A percentile compares a stretch with the other conserved stretches of the same genome.
These are phyloP conservation scores for Phytophthora pluvialis DNA, from an alignment of 352 stramenopile genomes.

Conservation along the genomic window DNA sequence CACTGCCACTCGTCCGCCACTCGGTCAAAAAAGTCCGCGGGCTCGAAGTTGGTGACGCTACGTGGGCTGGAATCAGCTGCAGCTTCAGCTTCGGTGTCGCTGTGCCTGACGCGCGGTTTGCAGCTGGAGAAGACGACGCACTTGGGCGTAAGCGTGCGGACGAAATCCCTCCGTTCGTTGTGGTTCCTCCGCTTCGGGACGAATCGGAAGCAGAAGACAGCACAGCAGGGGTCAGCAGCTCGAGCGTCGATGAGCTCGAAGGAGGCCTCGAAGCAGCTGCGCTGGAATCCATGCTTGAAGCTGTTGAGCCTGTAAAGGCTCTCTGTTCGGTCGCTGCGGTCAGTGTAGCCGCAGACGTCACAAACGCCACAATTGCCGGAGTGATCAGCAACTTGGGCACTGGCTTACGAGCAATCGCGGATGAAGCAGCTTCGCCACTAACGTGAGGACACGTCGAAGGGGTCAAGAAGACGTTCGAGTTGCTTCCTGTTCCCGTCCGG, in stretches of 20 bases:
- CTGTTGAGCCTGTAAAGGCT: not conserved
- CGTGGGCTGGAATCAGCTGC: not conserved
- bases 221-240: slow-evolving; percentile 7
- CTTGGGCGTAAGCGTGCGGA: not conserved
- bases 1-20: no score
- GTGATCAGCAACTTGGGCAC: not conserved
- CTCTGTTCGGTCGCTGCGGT: not conserved
- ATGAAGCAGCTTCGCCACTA: not conserved
- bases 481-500: not conserved
- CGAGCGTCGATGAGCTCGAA: not conserved
- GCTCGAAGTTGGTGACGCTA: no score
- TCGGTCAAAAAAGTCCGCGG: no score
- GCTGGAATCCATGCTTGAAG: not conserved
- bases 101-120: not conserved
- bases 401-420: not conserved
- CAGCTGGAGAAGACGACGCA: not conserved
- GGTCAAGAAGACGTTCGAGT: not conserved
- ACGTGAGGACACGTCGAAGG: not conserved
- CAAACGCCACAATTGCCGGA: not conserved
- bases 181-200: not conserved
- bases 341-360: not conserved
- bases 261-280: not conserved
- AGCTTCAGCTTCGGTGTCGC: not conserved
- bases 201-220: not conserved
- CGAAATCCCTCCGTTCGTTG: not conserved